Evolutionary conservation across 768 basidiomycete genomes (phyloP), one percentile per base, ranked within the genome.

Genomic region (Tephrocybe sp.): DNA sequence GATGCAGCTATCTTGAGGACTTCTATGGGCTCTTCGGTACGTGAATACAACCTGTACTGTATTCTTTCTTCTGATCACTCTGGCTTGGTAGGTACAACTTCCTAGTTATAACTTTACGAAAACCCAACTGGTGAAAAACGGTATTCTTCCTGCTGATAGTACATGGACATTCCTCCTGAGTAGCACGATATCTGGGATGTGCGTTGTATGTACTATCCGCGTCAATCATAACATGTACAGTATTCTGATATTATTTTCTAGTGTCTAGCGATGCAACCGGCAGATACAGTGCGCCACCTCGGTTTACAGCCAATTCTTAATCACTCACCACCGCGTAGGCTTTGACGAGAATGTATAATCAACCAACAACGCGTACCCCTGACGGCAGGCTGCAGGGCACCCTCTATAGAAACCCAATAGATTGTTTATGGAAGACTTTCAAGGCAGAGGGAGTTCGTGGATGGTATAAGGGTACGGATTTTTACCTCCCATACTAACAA

Each of bases 41-140:
- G 51, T 43, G 36, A 31, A 19, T 39, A 73, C 61, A 29, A 45
- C 47, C 47, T 42, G 18, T 10, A 31, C 16, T 9, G 23, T 5
- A 42, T 18, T 21, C 29, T 24, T 21, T 31, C 18, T 10, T 42
- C 47, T 49, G 36, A 34, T n/a, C n/a, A 49, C n/a, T 57, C 34
- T 45, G 15, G 6, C n/a, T n/a, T 7, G 13, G 33, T 60, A 89
- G 80, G 91, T 94, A 7, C 97, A 99, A 81, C 69, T 99, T 22
- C 97, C 97, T 1, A 90, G 90, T 40, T 99, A 99, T 66, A 94
- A 92, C 57, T 88, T 90, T 67, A 90, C 92, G 24, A 99, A 99
- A 68, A 82, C 78, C 42, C 80, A 86, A 46, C 69, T 99, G 38
- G 79, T 87, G 5, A 73, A 76, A 33, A 72, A 79, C 50, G 84